Base-by-base conservation (phyloP, 371 early-diverging fungal genomes). In the Mucor sp. region DNA sequence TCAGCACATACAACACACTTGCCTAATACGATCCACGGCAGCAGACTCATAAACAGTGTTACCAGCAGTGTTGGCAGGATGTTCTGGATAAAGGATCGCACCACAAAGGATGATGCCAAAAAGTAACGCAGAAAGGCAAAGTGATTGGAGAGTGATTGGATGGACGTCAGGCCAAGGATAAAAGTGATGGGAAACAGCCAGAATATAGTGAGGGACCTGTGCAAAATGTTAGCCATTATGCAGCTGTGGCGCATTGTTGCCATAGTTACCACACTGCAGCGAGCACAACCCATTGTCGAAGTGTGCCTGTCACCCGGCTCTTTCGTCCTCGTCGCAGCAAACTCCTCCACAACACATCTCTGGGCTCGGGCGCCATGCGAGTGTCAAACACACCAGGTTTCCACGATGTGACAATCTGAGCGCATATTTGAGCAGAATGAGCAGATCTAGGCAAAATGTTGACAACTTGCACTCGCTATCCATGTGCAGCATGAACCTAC, bases 271-370 rank as follows among this genome's bases (percentile, higher is more conserved):
- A 88, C 3, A 88, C 86, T 4, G 83, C 81, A n/a, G 73, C 78
- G 65, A 86, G 81, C 0, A 89, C 83, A 19, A 84, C 60, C 64
- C 80, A 82, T 37, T 84, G 81, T 43, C 84, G 58, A 27, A 83
- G 56, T n/a, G 72, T 65, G 11, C 81, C 75, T 55, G 67, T 75
- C 9, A 70, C 73, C 21, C 66, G 74, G 60, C 66, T 80, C n/a
- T 79, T 77, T 33, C 79, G 76, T 44, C 85, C 82, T 50, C 77
- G 74, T 25, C 86, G 79, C 63, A 90, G 87, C 25, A 95, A 74
- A 70, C 94, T 94, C 60, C 86, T 77, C 98, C 98, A 97, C 67
- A 90, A 84, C 17, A 97, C 78, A 73, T 95, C 96, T 43, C 96
- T 89, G 27, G 98, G 98, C 67, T 97, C 96, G 0, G 97, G 96